These are phyloP conservation scores for Hypoxylon sp. DNA, from an alignment of 2,329 filamentous ascomycete genomes.

Conservation along the genomic window DNA sequence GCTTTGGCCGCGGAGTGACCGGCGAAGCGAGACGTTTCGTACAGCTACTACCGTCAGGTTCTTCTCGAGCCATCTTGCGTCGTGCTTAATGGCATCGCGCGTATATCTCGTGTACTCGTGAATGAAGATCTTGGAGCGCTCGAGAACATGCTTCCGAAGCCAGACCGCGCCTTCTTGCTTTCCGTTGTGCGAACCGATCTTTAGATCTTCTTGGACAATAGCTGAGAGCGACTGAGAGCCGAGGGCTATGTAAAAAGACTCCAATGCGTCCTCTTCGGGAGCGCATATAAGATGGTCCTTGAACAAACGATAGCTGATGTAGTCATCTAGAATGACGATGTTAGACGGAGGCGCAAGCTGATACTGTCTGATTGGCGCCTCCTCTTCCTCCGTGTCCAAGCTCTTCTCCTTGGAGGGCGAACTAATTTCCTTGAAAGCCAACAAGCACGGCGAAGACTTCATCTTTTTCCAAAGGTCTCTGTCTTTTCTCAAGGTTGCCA, in stretches of 20 bases:
- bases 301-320: constrained; percentile 88
- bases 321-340: constrained; percentile 85
- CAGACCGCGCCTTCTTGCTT: constrained; percentile 74
- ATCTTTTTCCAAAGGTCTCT: constrained; percentile 80
- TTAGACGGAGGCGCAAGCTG: constrained; percentile 75
- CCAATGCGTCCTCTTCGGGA: constrained; percentile 86
- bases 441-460: constrained; percentile 76
- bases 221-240: constrained; percentile 79
- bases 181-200: constrained; percentile 70
- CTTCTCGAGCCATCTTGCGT: constrained; percentile 89
- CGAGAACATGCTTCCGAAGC: constrained; percentile 82
- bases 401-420: constrained; percentile 55
- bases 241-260: constrained; percentile 83
- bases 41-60: constrained; percentile 82
- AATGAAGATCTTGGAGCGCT: constrained; percentile 88
- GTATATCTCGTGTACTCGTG: constrained; percentile 77
- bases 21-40: constrained; percentile 76
- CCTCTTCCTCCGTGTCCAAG: constrained; percentile 64
- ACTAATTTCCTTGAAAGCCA: constrained; percentile 81
- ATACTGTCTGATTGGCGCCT: constrained; percentile 76
- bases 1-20: constrained; percentile 75
- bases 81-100: constrained; percentile 80
- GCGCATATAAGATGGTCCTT: constrained; percentile 84
- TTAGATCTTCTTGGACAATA: constrained; percentile 79
- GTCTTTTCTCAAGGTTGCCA: constrained; percentile 75